Conservation (phyloP, 2,329 filamentous ascomycete genomes). For the Aphanoascus verrucosus region DNA sequence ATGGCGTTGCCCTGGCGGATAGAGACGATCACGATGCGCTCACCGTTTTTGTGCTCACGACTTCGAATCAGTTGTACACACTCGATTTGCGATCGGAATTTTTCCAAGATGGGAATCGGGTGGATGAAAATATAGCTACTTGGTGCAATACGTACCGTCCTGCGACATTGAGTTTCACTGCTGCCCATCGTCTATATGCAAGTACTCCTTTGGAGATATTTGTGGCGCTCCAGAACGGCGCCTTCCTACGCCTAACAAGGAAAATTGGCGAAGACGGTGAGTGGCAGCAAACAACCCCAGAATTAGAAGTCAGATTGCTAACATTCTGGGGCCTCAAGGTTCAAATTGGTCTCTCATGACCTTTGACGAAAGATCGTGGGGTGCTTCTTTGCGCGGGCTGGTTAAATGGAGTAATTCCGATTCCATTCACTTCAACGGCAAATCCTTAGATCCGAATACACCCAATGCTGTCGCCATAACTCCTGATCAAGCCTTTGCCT, state of each 20-base stretch:
- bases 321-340: slow-evolving; percentile 20
- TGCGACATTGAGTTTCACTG: slow-evolving; percentile 63
- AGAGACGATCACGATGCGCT: slow-evolving; percentile 65
- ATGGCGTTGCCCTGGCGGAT: slow-evolving; percentile 76
- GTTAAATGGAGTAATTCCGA: slow-evolving; percentile 37
- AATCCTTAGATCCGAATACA: slow-evolving; percentile 34
- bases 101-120: slow-evolving; percentile 58
- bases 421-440: slow-evolving; percentile 34
- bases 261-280: slow-evolving; percentile 43
- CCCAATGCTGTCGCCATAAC: slow-evolving; percentile 37
- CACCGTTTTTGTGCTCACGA: slow-evolving; percentile 68
- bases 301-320: neutral
- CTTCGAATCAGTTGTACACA: slow-evolving; percentile 68
- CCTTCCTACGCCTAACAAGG: slow-evolving; percentile 56
- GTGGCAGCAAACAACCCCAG: slow-evolving; percentile 4
- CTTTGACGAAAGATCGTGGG: slow-evolving; percentile 41
- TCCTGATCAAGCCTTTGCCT: slow-evolving; percentile 43
- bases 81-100: slow-evolving; percentile 73
- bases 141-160: slow-evolving; percentile 65
- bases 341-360: slow-evolving; percentile 38
- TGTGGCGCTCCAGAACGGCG: slow-evolving; percentile 49
- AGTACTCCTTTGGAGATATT: slow-evolving; percentile 63
- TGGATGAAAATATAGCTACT: slow-evolving; percentile 63
- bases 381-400: slow-evolving; percentile 38
- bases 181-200: slow-evolving; percentile 70